phyloP scores from a whole-genome alignment of 208 protist genomes.

The Naegleria fowleri region DNA sequence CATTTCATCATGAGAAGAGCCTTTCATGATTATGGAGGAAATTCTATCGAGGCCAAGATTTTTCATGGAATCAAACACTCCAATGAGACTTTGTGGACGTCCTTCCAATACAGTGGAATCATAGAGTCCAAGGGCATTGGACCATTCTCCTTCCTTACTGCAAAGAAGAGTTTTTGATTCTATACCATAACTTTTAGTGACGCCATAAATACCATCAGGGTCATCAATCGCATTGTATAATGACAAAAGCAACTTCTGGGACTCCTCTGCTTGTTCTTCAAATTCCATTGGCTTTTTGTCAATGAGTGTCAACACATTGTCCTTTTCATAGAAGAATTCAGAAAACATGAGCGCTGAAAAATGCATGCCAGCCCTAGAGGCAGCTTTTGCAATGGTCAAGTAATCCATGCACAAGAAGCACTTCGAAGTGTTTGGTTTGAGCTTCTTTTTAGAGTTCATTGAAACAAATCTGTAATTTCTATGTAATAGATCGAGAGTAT shows the following conservation, averaged over 20 bases:
- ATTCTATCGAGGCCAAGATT: not conserved
- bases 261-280: not conserved
- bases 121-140: not conserved
- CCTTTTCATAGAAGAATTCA: not conserved
- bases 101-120: not conserved
- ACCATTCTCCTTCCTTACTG: not conserved
- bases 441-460: not conserved
- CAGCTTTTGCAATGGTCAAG: not conserved
- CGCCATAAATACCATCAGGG: slow-evolving; percentile 21
- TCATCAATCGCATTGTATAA: not conserved
- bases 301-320: not conserved
- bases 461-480: not conserved
- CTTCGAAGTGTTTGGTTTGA: not conserved
- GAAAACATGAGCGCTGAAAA: not conserved
- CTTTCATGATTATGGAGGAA: not conserved
- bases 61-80: not conserved
- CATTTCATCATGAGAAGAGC: not conserved
- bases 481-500: not conserved
- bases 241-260: not conserved
- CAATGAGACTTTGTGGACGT: not conserved
- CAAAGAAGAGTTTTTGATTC: not conserved
- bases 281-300: not conserved
- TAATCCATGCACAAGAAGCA: not conserved
- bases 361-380: not conserved
- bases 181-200: not conserved